A percentile compares a stretch with the other conserved stretches of the same genome.
phyloP scores from a whole-genome alignment of 768 basidiomycete genomes.

The Pulveroboletus frians region DNA sequence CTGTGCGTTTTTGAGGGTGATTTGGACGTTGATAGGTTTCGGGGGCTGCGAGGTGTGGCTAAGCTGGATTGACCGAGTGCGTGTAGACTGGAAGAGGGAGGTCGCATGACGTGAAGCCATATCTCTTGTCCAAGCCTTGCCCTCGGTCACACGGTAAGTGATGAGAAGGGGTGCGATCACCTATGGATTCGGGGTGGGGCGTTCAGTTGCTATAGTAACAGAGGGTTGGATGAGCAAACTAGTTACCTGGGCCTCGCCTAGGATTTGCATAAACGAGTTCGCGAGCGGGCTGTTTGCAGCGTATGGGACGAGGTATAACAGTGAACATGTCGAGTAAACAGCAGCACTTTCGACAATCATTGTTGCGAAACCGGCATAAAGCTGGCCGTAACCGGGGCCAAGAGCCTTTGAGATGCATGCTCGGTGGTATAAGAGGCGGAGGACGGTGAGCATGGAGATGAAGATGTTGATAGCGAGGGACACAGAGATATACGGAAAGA shows the following conservation, averaged over 20 bases:
- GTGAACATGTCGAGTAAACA: constrained; percentile 29
- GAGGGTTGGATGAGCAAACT: not conserved
- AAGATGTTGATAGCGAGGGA: constrained; percentile 31
- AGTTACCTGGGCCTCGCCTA: constrained; percentile 28
- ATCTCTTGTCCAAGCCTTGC: constrained; percentile 37
- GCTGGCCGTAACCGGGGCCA: constrained; percentile 21
- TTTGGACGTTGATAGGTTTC: constrained; percentile 9
- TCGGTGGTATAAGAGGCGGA: constrained; percentile 30
- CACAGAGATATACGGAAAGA: constrained; percentile 31
- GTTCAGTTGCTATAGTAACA: not conserved
- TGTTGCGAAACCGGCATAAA: constrained; percentile 32
- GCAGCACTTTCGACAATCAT: constrained; percentile 34
- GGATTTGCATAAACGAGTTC: constrained; percentile 27
- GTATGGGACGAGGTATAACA: constrained; percentile 31
- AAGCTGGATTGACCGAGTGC: constrained; percentile 5
- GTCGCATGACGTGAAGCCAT: constrained; percentile 8
- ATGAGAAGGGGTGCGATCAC: constrained; percentile 45
- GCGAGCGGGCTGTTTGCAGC: constrained; percentile 21
- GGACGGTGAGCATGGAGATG: constrained; percentile 28
- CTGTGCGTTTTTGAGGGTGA: constrained; percentile 10
- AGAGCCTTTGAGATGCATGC: constrained; percentile 22
- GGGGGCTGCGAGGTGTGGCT: not conserved
- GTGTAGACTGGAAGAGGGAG: constrained; percentile 8
- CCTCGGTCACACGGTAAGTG: constrained; percentile 43
- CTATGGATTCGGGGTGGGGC: constrained; percentile 19